phyloP scores from a whole-genome alignment of 768 basidiomycete genomes.

The Rhodosporidiobolus odoratus region DNA sequence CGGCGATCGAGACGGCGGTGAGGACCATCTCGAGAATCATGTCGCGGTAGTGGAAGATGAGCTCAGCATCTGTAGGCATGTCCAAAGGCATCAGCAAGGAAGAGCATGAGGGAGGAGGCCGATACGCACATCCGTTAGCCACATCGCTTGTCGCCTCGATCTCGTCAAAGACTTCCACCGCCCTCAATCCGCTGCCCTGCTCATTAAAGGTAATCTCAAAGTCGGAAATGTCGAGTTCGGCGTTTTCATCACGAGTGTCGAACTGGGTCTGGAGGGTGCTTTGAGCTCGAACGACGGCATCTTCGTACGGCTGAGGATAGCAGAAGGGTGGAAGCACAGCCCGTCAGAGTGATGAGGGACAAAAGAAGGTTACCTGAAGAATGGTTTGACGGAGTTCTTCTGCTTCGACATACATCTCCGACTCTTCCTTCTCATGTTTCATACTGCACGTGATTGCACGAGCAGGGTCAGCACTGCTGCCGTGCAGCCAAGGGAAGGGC shows the following conservation, averaged over 20 bases:
- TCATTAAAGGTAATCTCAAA: constrained; percentile 24
- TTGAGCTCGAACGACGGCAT: constrained; percentile 18
- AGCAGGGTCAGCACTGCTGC: neutral
- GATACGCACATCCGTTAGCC: constrained; percentile 27
- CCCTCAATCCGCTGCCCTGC: constrained; percentile 21
- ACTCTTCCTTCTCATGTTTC: constrained; percentile 33
- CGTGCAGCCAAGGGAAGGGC: neutral
- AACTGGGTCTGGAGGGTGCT: neutral
- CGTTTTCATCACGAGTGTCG: constrained; percentile 6
- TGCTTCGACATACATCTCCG: constrained; percentile 28
- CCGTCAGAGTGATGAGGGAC: neutral
- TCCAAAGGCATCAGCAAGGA: neutral
- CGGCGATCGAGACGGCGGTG: constrained; percentile 25
- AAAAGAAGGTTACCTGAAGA: neutral
- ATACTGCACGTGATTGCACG: neutral
- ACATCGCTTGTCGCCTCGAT: constrained; percentile 25
- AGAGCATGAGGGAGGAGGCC: neutral
- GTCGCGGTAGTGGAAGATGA: constrained; percentile 36
- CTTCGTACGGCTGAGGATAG: constrained; percentile 17
- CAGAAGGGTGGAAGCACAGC: too few species aligned
- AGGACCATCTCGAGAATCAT: constrained; percentile 27
- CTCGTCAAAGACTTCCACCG: constrained; percentile 19
- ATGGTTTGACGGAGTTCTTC: constrained; percentile 34
- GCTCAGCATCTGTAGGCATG: constrained; percentile 21
- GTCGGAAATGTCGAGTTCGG: constrained; percentile 11